Evolutionary conservation across 495 filamentous ascomycete species (phyloP).

Genomic region (Ascodesmis nigricans): DNA sequence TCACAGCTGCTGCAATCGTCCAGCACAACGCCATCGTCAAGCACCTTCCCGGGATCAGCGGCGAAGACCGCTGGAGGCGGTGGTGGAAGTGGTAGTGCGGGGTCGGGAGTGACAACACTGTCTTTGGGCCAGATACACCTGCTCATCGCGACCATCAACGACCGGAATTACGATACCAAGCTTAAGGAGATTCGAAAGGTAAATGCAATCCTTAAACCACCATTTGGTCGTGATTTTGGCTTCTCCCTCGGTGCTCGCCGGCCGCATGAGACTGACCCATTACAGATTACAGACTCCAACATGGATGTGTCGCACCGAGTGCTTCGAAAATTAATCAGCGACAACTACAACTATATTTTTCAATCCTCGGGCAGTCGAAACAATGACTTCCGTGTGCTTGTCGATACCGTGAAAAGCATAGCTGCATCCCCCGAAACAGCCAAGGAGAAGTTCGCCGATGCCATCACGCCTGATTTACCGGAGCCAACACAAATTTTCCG

Average conservation of each 20-base stretch:
- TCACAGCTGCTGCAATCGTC: conserved; percentile 18
- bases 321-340: conserved; percentile 18
- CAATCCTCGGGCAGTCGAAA: conserved; percentile 9
- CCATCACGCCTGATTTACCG: conserved; percentile 49
- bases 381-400: conserved; percentile 35
- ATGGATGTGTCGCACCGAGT: conserved; percentile 16
- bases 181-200: conserved; percentile 82
- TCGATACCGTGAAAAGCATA: conserved; percentile 68
- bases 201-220: no score
- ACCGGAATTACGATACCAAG: conserved; percentile 87
- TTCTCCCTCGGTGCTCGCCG: no score
- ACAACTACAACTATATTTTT: conserved; percentile 17
- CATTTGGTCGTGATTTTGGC: no score
- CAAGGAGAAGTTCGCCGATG: conserved; percentile 75
- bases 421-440: conserved; percentile 43
- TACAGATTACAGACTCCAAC: conserved; percentile 8
- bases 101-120: conserved; percentile 43
- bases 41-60: conserved; percentile 17
- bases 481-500: conserved; percentile 66
- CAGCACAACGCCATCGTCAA: conserved; percentile 19
- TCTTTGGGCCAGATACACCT: conserved; percentile 87
- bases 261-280: no score
- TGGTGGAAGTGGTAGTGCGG: conserved; percentile 20
- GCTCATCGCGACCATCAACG: conserved; percentile 77
- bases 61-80: conserved; percentile 22